Conservation (phyloP, 805 yeast genomes). For the Candida schatavii region DNA sequence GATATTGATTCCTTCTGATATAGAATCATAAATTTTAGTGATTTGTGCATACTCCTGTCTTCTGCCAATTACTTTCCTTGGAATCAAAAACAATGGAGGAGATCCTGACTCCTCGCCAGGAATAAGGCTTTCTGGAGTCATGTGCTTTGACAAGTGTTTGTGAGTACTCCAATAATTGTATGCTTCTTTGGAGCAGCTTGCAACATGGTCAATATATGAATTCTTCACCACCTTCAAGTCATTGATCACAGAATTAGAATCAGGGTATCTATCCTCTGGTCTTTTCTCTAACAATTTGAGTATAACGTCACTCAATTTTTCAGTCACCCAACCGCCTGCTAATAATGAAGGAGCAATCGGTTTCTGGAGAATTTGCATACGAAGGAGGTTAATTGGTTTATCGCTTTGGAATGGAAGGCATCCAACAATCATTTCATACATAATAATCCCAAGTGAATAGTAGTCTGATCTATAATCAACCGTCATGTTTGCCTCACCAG, state of each 20-base stretch:
- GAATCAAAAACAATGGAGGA: slow-evolving; percentile 9
- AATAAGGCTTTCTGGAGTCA: slow-evolving; percentile 2
- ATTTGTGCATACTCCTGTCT: slow-evolving; percentile 11
- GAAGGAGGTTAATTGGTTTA: slow-evolving; percentile 35
- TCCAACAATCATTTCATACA: slow-evolving; percentile 48
- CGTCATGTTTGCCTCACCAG: slow-evolving; percentile 33
- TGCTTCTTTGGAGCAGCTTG: neutral
- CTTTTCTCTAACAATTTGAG: slow-evolving; percentile 42
- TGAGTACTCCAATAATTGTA: neutral
- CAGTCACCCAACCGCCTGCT: slow-evolving; percentile 25
- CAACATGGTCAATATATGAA: slow-evolving; percentile 14
- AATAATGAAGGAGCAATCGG: slow-evolving; percentile 40
- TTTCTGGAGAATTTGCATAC: slow-evolving; percentile 38
- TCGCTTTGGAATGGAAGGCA: slow-evolving; percentile 41
- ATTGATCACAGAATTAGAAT: slow-evolving; percentile 29
- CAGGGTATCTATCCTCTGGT: slow-evolving; percentile 37
- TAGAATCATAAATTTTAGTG: slow-evolving; percentile 7
- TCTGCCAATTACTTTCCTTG: slow-evolving; percentile 12
- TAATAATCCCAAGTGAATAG: slow-evolving; percentile 48
- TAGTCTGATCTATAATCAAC: slow-evolving; percentile 49
- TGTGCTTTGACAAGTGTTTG: slow-evolving; percentile 1
- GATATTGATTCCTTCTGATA: slow-evolving; percentile 16
- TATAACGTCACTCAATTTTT: slow-evolving; percentile 34
- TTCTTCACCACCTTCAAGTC: slow-evolving; percentile 30
- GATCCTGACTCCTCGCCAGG: neutral